phyloP scores from a whole-genome alignment of 2,329 filamentous ascomycete genomes.

The Zymoseptoria crescenta region DNA sequence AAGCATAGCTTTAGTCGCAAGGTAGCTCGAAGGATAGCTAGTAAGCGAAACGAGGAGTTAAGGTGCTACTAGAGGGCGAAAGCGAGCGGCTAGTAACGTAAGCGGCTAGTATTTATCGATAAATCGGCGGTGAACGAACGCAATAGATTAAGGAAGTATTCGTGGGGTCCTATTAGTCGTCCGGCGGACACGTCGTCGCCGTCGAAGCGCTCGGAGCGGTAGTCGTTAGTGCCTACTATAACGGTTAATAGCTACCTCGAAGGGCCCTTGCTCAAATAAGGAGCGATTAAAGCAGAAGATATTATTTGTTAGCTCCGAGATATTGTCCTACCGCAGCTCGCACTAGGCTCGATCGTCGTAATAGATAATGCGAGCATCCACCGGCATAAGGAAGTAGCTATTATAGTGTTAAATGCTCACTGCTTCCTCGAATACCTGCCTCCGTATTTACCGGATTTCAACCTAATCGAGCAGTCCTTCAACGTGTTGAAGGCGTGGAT shows the following conservation, averaged over 20 bases:
- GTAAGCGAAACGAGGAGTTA: slow-evolving; percentile 1
- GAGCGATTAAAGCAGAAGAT: not conserved
- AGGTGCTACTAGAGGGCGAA: not conserved
- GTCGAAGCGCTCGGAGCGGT: not conserved
- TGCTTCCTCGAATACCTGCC: not conserved
- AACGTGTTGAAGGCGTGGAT: slow-evolving; percentile 1
- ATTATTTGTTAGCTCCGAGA: not conserved
- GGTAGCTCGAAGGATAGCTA: not conserved
- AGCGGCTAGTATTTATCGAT: slow-evolving; percentile 1
- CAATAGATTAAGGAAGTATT: not conserved
- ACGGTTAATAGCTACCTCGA: not conserved
- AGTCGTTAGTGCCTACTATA: not conserved
- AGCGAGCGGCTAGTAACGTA: not conserved
- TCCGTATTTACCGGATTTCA: not conserved
- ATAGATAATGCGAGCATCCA: slow-evolving; percentile 2
- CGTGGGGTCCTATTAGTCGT: not conserved
- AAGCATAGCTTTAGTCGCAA: not conserved
- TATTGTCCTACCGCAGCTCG: not conserved
- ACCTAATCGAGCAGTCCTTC: slow-evolving; percentile 1
- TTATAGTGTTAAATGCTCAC: not conserved
- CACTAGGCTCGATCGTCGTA: not conserved
- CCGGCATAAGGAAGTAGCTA: not conserved
- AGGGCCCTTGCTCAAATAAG: not conserved
- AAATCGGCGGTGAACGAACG: not conserved
- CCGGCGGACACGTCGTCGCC: not conserved